These are phyloP conservation scores for Candida boleticola DNA, from an alignment of 805 yeast genomes.

Conservation along the genomic window DNA sequence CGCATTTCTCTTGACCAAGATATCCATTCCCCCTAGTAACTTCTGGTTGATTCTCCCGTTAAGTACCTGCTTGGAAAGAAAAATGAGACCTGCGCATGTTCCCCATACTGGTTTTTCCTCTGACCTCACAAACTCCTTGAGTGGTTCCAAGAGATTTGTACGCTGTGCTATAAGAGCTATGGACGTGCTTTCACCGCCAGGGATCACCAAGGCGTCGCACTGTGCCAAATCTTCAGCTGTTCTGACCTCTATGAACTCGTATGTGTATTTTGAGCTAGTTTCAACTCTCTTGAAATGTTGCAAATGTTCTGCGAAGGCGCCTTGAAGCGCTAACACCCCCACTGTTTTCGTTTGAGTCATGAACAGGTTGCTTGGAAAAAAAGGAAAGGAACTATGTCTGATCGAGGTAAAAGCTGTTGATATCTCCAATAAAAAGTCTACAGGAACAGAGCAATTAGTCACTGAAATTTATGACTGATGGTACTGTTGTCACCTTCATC, in stretches of 20 bases:
- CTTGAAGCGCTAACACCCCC: constrained; percentile 78
- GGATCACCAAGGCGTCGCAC: constrained; percentile 64
- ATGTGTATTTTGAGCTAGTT: constrained; percentile 24
- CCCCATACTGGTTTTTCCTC: constrained; percentile 75
- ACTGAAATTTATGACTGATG: no score
- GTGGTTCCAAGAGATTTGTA: constrained; percentile 53
- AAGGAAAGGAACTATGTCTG: background rate
- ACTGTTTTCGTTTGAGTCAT: constrained; percentile 24
- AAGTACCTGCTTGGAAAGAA: constrained; percentile 53
- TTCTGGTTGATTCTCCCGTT: constrained; percentile 55
- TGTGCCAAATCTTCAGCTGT: constrained; percentile 46
- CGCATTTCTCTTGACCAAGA: constrained; percentile 67
- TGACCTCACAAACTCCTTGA: constrained; percentile 48
- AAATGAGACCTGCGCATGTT: constrained; percentile 80
- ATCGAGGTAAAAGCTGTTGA: no score
- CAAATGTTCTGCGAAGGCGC: constrained; percentile 73
- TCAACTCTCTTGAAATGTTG: constrained; percentile 41
- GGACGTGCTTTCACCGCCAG: constrained; percentile 71
- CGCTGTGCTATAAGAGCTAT: constrained; percentile 72
- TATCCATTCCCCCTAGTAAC: constrained; percentile 62
- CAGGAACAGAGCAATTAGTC: no score
- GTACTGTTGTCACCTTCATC: no score
- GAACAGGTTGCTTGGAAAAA: background rate
- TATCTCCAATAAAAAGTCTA: no score
- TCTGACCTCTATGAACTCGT: constrained; percentile 42